Percentiles rank a stretch among this genome's conserved stretches.
These are phyloP conservation scores for Cucumis cinereus DNA, from an alignment of 306 rosid species.

Conservation along the genomic window DNA sequence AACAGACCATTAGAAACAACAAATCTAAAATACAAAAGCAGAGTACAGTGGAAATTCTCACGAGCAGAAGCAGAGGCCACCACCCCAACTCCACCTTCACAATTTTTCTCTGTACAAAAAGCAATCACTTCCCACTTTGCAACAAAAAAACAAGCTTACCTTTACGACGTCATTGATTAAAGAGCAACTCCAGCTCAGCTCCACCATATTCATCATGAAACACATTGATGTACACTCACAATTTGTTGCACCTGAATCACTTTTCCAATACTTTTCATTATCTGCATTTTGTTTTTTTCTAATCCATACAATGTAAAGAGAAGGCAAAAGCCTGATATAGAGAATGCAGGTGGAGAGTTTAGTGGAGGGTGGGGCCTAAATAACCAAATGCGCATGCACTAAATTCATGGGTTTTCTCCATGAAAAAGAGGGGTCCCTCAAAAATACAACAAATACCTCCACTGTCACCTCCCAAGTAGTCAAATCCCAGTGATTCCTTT, in stretches of 20 bases:
- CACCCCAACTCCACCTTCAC: slow-evolving; percentile 6
- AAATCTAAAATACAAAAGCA: neutral
- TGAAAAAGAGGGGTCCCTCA: slow-evolving; percentile 31
- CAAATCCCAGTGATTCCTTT: slow-evolving; percentile 26
- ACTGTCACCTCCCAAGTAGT: slow-evolving; percentile 36
- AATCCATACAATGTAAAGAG: slow-evolving; percentile 28
- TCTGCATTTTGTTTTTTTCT: slow-evolving; percentile 14
- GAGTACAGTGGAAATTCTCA: neutral
- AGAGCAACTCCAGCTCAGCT: slow-evolving; percentile 21
- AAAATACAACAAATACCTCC: slow-evolving; percentile 62
- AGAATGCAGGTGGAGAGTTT: slow-evolving; percentile 7
- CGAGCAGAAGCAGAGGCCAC: neutral
- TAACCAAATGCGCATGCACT: slow-evolving; percentile 83
- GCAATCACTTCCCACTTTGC: slow-evolving; percentile 21
- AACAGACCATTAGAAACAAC: neutral
- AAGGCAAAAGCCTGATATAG: slow-evolving; percentile 27
- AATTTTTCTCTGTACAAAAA: slow-evolving; percentile 25
- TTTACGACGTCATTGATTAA: slow-evolving; percentile 27
- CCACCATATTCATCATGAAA: slow-evolving; percentile 12
- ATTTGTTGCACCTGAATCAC: neutral
- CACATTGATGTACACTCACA: neutral
- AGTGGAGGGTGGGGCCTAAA: slow-evolving; percentile 54
- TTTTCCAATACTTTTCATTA: slow-evolving; percentile 24
- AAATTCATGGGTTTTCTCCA: slow-evolving; percentile 30
- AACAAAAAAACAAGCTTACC: slow-evolving; percentile 39